Evolutionary conservation across 208 protist genomes (phyloP), one percentile per base, ranked within the genome.

Genomic region (Acanthamoeba castellanii): DNA sequence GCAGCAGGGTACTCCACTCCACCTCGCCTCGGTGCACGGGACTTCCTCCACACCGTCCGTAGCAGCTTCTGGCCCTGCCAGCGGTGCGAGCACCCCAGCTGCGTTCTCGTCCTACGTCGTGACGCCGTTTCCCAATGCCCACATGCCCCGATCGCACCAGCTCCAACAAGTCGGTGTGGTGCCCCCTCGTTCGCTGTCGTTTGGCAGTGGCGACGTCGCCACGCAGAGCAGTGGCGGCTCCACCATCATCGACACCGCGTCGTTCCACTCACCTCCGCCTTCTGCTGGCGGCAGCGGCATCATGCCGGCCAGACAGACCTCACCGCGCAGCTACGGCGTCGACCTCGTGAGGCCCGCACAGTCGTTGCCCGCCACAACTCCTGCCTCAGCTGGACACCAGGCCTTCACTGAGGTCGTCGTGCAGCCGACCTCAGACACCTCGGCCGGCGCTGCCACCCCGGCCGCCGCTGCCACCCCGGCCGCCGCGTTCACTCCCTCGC

Each of bases 241-340:
- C 34, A 82, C 74, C 74, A 27, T 52, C 74, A 82, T 82, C 74
- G 74, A 82, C 74, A 82, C 74, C 27, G 74, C 74, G 37, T 7
- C 74, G 74, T 82, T 72, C 30, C 57, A 20, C 14, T 27, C 57
- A 7, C 20, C 57, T 64, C 20, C 57, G 5, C 13, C 57, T 64
- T 64, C 57, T 20, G 37, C 22, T 11, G 30, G 4, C 74, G 34
- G 8, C 74, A 82, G 37, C 74, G 74, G 74, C n/a, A 18, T 9
- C 64, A 72, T 27, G n/a, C 64, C 64, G 32, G 42, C 37, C 6
- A 25, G 74, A 1, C 74, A 42, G 74, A 50, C 20, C 32, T 82
- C 74, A 37, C 74, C 64, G n/a, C 64, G 64, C 64, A 72, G 64
- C 64, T 72, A 72, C 64, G 30, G 64, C 64, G 2, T 72, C 13